Percentiles rank a stretch among this genome's conserved stretches.
Evolutionary conservation across 1,284 basidiomycete species (phyloP).

Genomic region (Leccinum angustisporum): DNA sequence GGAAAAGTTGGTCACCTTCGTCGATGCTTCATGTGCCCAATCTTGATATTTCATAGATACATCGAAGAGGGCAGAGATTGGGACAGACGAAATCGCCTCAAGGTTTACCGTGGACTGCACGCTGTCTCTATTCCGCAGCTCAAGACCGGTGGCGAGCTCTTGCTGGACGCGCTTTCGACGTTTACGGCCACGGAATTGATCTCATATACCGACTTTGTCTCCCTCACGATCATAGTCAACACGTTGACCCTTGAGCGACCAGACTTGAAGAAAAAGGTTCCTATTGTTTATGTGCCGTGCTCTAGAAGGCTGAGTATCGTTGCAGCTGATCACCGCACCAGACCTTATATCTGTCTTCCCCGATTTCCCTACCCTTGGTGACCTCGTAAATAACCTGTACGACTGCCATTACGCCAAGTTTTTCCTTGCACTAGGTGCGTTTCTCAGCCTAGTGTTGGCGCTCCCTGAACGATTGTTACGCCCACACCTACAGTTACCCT

Average conservation of each 20-base stretch:
- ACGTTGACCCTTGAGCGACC: constrained; percentile 79
- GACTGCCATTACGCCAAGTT: constrained; percentile 95
- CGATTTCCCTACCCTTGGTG: constrained; percentile 67
- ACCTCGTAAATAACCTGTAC: constrained; percentile 77
- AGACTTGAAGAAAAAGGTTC: constrained; percentile 92
- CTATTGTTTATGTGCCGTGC: constrained; percentile 7
- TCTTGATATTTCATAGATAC: constrained; percentile 50
- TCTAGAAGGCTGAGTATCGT: constrained; percentile 2
- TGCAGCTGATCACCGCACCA: constrained; percentile 62
- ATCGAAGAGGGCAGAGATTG: constrained; percentile 98
- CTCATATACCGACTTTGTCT: constrained; percentile 90
- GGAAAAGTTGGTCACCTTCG: constrained; percentile 58
- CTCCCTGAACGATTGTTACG: neutral
- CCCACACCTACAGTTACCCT: constrained; percentile 61
- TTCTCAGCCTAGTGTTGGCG: neutral
- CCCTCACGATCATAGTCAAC: constrained; percentile 81
- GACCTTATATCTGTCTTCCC: constrained; percentile 75
- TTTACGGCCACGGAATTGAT: constrained; percentile 93
- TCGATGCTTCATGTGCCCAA: neutral
- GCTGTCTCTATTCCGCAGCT: constrained; percentile 85
- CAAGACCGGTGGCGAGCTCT: constrained; percentile 70
- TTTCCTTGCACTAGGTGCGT: constrained; percentile 80
- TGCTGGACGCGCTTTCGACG: constrained; percentile 90
- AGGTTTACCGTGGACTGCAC: constrained; percentile 92
- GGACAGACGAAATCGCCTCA: constrained; percentile 95